Base-by-base conservation (phyloP, 805 yeast species). In the Ogataea sp. region DNA sequence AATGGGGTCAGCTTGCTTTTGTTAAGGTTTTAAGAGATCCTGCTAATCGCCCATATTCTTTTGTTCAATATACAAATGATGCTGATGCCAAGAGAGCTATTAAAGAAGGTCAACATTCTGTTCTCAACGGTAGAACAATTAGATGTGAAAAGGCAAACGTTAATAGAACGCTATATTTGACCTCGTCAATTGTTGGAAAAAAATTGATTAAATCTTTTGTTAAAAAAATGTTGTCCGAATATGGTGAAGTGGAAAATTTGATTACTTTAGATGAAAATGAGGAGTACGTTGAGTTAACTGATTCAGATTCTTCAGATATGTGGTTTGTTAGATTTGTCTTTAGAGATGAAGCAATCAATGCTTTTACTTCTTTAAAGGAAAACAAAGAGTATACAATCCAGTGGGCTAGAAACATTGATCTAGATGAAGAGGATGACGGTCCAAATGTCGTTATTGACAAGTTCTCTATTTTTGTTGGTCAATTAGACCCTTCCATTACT, bases 111-210 rank as follows among this genome's bases (percentile, higher is more conserved):
- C 90, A 84, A 50, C 78, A 80, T 41, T 68, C 86, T 6, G 57
- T 66, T 6, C 59, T 88, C 36, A 78, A 84, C 55, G 94, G 88
- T 13, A 71, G 95, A 55, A 66, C 76, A 3, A 75, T 90, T 33
- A 72, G 97, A 40, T 85, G 95, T 61, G 97, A 90, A 61, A 80
- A 80, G 16, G 97, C 97, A 1, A 80, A 83, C 52, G 96, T 89
- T 34, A 90, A 89, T 59, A 70, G 97, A 46, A 89, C 97, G 13
- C 64, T 90, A 32, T 83, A 75, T 54, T 57, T 87, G 34, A 60
- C 78, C 1, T 58, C 67, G 5, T 44, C 49, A 10, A 41, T 45
- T 13, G 43, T 39, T 3, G 33, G 15, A 13, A 55, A 51, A 1
- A 26, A 58, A 23, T 33, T 39, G 8, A 51, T 50, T 34, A 37